These are phyloP conservation scores for Limonium bicolor DNA, from an alignment of 148 eudicot genomes.

Conservation along the genomic window DNA sequence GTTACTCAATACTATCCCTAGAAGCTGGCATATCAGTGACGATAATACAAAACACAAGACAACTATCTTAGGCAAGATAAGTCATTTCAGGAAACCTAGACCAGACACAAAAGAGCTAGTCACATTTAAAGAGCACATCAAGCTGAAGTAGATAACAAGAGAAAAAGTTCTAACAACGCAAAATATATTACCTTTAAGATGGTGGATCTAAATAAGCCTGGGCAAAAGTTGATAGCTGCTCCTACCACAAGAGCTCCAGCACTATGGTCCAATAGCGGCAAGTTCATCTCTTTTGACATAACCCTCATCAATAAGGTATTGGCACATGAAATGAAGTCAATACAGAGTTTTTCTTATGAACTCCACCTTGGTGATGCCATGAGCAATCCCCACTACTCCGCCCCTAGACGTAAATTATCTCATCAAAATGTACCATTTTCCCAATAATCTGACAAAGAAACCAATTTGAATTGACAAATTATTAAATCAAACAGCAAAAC, in stretches of 20 bases:
- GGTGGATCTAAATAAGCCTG: conserved; percentile 58
- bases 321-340: conserved; percentile 69
- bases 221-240: conserved; percentile 69
- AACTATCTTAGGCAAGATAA: no score
- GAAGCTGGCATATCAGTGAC: no score
- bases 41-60: no score
- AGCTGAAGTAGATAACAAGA: not conserved
- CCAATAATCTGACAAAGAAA: no score
- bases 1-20: no score
- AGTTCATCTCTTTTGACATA: conserved; percentile 51
- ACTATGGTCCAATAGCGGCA: conserved; percentile 65
- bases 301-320: conserved; percentile 51
- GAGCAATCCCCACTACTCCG: conserved; percentile 63
- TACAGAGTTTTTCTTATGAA: conserved; percentile 64
- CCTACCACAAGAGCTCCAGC: conserved; percentile 84
- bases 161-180: not conserved
- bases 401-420: conserved; percentile 39
- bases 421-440: no score
- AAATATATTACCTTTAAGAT: conserved; percentile 50
- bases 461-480: no score
- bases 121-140: no score
- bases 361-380: conserved; percentile 79
- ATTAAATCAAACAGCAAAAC: no score
- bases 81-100: no score
- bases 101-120: no score